Conservation (phyloP, 2,329 filamentous ascomycete species). For the Amesomyces nigricolor region DNA sequence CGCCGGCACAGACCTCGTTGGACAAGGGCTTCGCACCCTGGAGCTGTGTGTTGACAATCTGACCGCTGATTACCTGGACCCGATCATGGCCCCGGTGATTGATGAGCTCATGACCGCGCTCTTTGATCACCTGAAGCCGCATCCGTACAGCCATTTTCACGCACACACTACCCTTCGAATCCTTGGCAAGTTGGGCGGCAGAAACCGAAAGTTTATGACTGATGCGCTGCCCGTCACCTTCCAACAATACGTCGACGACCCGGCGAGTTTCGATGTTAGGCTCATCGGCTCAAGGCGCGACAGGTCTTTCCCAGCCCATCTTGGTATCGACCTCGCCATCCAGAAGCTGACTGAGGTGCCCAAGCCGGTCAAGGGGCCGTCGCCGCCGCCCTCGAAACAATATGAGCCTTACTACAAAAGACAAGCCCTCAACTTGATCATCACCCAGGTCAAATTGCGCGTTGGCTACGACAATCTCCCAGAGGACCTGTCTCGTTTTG, state of each 20-base stretch:
- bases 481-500: constrained; percentile 77
- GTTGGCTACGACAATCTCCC: constrained; percentile 83
- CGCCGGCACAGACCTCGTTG: constrained; percentile 87
- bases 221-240: constrained; percentile 79
- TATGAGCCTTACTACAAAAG: constrained; percentile 83
- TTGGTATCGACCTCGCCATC: constrained; percentile 85
- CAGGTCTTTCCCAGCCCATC: constrained; percentile 75
- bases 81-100: constrained; percentile 98
- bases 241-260: constrained; percentile 80
- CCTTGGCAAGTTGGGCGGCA: constrained; percentile 88
- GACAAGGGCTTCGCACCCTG: constrained; percentile 85
- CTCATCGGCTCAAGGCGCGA: constrained; percentile 87
- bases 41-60: constrained; percentile 98
- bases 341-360: constrained; percentile 78
- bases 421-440: constrained; percentile 83
- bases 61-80: constrained; percentile 94
- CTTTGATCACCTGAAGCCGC: constrained; percentile 89
- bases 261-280: constrained; percentile 79
- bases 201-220: constrained; percentile 93
- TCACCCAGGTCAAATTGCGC: constrained; percentile 81
- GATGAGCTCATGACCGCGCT: constrained; percentile 97
- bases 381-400: constrained; percentile 45
- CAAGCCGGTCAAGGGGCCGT: constrained; percentile 49
- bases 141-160: constrained; percentile 95
- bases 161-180: constrained; percentile 98